Evolutionary conservation across 2,329 filamentous ascomycete species (phyloP).

Genomic region (Keithomyces neogunnii): DNA sequence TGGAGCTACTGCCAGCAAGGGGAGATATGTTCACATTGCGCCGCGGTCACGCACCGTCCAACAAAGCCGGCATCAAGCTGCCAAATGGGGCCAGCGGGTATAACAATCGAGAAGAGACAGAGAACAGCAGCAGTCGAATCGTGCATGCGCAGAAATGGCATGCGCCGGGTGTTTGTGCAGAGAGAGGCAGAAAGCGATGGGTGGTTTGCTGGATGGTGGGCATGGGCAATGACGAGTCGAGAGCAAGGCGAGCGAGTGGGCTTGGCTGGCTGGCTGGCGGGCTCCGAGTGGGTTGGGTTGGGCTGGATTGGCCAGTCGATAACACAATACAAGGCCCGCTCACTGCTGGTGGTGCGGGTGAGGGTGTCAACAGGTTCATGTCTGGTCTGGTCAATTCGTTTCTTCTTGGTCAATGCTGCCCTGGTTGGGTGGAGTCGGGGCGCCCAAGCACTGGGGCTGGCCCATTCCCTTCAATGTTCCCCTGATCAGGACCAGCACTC

Average conservation of each 20-base stretch:
- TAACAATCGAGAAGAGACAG: neutral
- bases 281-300: no score
- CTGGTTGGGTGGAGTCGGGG: no score
- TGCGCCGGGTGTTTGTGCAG: neutral
- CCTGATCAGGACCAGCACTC: no score
- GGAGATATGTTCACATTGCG: slow-evolving; percentile 10
- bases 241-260: neutral
- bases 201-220: neutral
- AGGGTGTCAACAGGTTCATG: no score
- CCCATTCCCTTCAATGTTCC: no score
- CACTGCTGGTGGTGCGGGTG: no score
- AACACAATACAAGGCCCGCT: no score
- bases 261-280: no score
- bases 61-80: neutral
- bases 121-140: neutral
- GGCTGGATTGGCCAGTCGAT: no score
- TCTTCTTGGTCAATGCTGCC: no score
- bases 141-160: neutral
- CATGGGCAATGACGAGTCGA: neutral
- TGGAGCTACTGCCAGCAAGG: slow-evolving; percentile 4
- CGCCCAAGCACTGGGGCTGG: no score
- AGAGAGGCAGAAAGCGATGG: neutral
- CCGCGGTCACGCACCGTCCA: slow-evolving; percentile 9
- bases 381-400: no score
- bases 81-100: neutral